Evolutionary conservation across 2,329 filamentous ascomycete genomes (phyloP), one percentile per base, ranked within the genome.

Genomic region (Phoma sp.): DNA sequence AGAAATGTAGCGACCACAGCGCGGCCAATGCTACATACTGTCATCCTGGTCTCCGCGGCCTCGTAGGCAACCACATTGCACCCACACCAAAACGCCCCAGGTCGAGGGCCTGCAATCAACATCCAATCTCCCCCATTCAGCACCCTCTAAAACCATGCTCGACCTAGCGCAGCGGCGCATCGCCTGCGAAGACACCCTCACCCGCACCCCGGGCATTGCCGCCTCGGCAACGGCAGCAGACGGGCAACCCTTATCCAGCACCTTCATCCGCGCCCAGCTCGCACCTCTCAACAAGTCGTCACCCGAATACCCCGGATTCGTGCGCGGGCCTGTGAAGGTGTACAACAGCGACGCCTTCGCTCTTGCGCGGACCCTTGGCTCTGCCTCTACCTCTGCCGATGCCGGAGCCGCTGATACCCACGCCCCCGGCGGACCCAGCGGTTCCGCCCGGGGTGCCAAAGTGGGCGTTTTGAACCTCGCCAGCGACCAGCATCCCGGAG

Each of bases 151-250:
- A 27, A 46, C 46, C 2, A 66, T 65, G 62, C 35, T 60, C 10
- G 53, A 62, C 27, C 52, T 62, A n/a, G 58, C 53, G 46, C 48
- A 53, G 10, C 65, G 62, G 9, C 63, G 60, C 43, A 48, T 42
- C 29, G 53, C 63, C 27, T 67, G 63, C 55, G 58, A 65, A 35
- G 65, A 67, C 38, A 66, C 62, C 2, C 58, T 66, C 22, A 18
- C 13, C 10, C 62, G 62, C 1, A 62, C 58, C 3, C 2, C 45
- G 4, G 32, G 46, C 7, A 56, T 67, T 22, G 57, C 55, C 25
- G 24, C 54, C 32, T 55, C 59, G 1, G 60, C 54, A 1, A 55
- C 56, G 3, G 47, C 35, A 9, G 53, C 45, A 6, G 42, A 35
- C n/a, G 60, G 54, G 13, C 27, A 9, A 11, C 60, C 61, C 3